A percentile compares a stretch with the other conserved stretches of the same genome.
Conservation (phyloP, 169 alveolate species). For the Miamiensis avidus region DNA sequence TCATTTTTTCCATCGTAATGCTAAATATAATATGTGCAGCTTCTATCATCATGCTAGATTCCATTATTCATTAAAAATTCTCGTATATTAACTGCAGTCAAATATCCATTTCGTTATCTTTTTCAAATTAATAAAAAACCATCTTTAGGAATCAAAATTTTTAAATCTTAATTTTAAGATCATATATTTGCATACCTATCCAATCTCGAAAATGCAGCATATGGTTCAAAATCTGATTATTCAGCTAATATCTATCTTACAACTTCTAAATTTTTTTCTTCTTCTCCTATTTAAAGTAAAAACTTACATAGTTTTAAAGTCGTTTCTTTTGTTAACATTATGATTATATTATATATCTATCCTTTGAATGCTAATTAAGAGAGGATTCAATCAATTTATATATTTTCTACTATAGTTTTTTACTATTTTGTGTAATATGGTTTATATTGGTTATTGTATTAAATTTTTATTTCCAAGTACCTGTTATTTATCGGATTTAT, state of each 20-base stretch:
- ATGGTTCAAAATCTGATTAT: conserved; percentile 18
- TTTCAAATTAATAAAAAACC: too few relatives aligned
- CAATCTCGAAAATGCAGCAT: conserved; percentile 11
- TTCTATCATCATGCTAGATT: neutral
- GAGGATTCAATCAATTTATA: too few relatives aligned
- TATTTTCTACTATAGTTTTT: too few relatives aligned
- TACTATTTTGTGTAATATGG: too few relatives aligned
- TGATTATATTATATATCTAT: too few relatives aligned
- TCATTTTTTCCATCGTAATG: conserved; percentile 27
- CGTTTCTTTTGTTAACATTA: conserved; percentile 9
- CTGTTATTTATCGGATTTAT: too few relatives aligned
- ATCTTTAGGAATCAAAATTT: too few relatives aligned
- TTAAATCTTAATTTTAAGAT: too few relatives aligned
- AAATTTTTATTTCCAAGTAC: too few relatives aligned
- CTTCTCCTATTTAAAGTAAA: conserved; percentile 5
- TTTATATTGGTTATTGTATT: too few relatives aligned
- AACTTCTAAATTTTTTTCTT: conserved; percentile 22
- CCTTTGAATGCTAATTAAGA: too few relatives aligned
- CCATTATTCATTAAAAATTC: conserved; percentile 24
- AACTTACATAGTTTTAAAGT: neutral
- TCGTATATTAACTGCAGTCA: conserved; percentile 8
- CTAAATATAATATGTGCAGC: neutral
- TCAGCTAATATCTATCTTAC: conserved; percentile 7
- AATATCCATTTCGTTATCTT: conserved; percentile 1
- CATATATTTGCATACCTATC: neutral